A percentile compares a stretch with the other conserved stretches of the same genome.
phyloP scores from a whole-genome alignment of 345 rosid species.

The Adansonia digitata region DNA sequence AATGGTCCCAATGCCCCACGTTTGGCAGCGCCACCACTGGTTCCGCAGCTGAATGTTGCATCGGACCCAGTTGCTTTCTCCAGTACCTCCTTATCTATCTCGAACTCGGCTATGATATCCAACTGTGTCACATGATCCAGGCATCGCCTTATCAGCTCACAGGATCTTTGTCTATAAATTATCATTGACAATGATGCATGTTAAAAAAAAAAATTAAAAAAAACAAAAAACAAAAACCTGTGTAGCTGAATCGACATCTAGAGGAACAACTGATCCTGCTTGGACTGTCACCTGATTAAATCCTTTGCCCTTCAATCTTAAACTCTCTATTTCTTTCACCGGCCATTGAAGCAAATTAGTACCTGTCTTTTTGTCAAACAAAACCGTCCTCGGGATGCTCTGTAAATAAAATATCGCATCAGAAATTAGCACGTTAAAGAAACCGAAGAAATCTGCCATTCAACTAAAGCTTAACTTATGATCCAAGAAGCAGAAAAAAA shows the following conservation, averaged over 20 bases:
- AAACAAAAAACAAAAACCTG: constrained; percentile 36
- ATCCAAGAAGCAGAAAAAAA: background rate
- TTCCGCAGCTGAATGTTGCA: constrained; percentile 49
- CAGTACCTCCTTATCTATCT: constrained; percentile 46
- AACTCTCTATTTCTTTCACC: constrained; percentile 60
- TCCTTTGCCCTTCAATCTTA: constrained; percentile 48
- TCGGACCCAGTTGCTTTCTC: constrained; percentile 30
- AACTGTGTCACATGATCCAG: constrained; percentile 43
- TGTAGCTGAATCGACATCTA: constrained; percentile 53
- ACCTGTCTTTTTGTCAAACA: constrained; percentile 52
- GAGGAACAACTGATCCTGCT: constrained; percentile 56
- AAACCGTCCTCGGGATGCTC: constrained; percentile 75
- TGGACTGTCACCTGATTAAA: constrained; percentile 39
- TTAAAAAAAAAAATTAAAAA: too few relatives aligned
- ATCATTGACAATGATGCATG: background rate
- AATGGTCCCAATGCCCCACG: constrained; percentile 86
- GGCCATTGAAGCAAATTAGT: constrained; percentile 76
- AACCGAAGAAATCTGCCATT: background rate
- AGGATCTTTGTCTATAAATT: background rate
- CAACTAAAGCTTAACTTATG: background rate
- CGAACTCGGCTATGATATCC: constrained; percentile 65
- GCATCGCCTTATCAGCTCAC: background rate
- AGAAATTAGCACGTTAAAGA: background rate
- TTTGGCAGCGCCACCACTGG: constrained; percentile 47
- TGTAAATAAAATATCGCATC: constrained; percentile 10